Base-by-base conservation (phyloP, 78 protist species). In the Tieghemostelium lacteum region DNA sequence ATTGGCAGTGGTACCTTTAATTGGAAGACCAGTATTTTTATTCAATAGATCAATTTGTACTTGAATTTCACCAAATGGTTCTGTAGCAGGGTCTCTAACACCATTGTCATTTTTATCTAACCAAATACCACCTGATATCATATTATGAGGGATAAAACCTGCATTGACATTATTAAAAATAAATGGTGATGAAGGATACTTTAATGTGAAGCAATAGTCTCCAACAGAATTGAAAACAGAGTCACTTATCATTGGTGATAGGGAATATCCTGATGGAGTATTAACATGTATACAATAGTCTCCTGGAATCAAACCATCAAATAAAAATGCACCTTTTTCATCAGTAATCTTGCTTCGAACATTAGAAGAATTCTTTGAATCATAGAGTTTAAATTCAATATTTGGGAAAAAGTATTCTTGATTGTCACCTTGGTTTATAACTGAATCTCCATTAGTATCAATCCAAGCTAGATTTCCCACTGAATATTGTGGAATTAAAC, bases 381-480 rank as follows among this genome's bases (percentile, higher is more conserved):
- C 37, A 6, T 5, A 19, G 12, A 75, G 26, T 20, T 34, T 40
- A 1, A 75, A 31, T 22, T 0, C 3, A 16, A 63, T 73, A 45
- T 66, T 54, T 42, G 73, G 37, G 33, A 65, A 34, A 36, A 33
- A 29, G 63, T 55, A 40, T 45, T 40, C 70, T 16, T 17, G 26
- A 7, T 3, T 5, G 33, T 76, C 62, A 34, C 49, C 34, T n/a
- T n/a, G 7, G 50, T 40, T 5, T 50, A 12, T 36, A n/a, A 33
- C 20, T 24, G 37, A 31, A 63, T 76, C 66, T 39, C 54, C 29
- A 34, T 76, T 64, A 20, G 16, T 50, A 50, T 76, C 87, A 8
- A 45, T 61, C 73, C 73, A 76, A 17, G 70, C 69, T 1, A 45
- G 16, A 20, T 65, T 54, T 28, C 87, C 87, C 28, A 76, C 40